Evolutionary conservation across 2,329 filamentous ascomycete genomes (phyloP).

Genomic region (Huntiella abstrusa): DNA sequence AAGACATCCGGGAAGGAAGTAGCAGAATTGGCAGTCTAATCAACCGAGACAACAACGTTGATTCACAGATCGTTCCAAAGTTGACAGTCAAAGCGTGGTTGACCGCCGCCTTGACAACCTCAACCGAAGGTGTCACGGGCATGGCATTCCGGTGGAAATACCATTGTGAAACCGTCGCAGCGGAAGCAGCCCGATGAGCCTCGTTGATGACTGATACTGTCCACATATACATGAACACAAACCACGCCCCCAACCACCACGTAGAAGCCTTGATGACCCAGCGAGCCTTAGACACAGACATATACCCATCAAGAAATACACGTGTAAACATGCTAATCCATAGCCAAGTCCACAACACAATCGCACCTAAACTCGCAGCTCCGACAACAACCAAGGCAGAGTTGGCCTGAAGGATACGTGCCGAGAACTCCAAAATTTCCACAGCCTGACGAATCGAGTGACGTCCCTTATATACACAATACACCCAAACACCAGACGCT

Average conservation of each 20-base stretch:
- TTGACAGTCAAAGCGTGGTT: slow-evolving; percentile 68
- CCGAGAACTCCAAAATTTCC: slow-evolving; percentile 80
- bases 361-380: slow-evolving; percentile 51
- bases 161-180: slow-evolving; percentile 93
- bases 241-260: slow-evolving; percentile 90
- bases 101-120: slow-evolving; percentile 69
- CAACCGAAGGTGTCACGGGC: slow-evolving; percentile 56
- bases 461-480: slow-evolving; percentile 63
- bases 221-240: slow-evolving; percentile 91
- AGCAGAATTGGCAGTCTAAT: slow-evolving; percentile 73
- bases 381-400: slow-evolving; percentile 70
- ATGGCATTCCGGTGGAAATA: slow-evolving; percentile 86
- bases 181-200: slow-evolving; percentile 77
- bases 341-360: slow-evolving; percentile 82
- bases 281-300: slow-evolving; percentile 38
- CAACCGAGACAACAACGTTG: slow-evolving; percentile 60
- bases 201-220: slow-evolving; percentile 73
- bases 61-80: slow-evolving; percentile 82
- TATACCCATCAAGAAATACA: slow-evolving; percentile 82
- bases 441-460: slow-evolving; percentile 67
- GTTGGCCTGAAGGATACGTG: slow-evolving; percentile 69
- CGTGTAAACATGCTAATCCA: slow-evolving; percentile 96
- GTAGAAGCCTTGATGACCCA: slow-evolving; percentile 77
- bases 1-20: slow-evolving; percentile 50
- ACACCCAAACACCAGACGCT: slow-evolving; percentile 61